These are phyloP conservation scores for Jasminum sambac DNA, from an alignment of 257 asterid species.

Conservation along the genomic window DNA sequence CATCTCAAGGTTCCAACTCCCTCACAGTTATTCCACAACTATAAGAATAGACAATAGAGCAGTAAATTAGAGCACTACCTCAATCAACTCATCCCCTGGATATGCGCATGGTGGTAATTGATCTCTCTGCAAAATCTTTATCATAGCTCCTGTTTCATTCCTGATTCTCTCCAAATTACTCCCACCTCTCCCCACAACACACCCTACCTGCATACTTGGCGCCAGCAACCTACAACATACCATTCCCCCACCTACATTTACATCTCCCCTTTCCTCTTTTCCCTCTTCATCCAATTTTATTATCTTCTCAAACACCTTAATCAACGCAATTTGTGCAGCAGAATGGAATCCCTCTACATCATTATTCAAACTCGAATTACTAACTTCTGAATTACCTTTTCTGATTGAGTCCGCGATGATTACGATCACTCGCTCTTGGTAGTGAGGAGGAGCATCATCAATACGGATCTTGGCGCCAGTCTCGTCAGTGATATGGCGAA, in stretches of 20 bases:
- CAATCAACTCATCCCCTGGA: conserved; percentile 28
- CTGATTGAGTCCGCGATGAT: conserved; percentile 21
- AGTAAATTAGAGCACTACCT: conserved; percentile 12
- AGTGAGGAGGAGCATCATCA: conserved; percentile 16
- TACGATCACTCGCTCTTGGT: conserved; percentile 24
- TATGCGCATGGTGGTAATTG: conserved; percentile 22
- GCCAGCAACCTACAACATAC: conserved; percentile 26
- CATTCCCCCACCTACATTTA: conserved; percentile 13
- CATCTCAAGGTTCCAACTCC: not conserved
- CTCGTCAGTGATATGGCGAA: conserved; percentile 23
- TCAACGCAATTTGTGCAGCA: conserved; percentile 25
- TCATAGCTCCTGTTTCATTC: conserved; percentile 23
- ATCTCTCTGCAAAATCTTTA: conserved; percentile 25
- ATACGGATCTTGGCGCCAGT: conserved; percentile 28
- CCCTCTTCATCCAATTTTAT: conserved; percentile 24
- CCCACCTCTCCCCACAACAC: conserved; percentile 26
- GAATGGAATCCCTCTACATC: conserved; percentile 16
- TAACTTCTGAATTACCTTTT: conserved; percentile 18
- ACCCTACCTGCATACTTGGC: conserved; percentile 22
- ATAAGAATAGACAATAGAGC: not conserved
- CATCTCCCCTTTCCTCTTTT: conserved; percentile 18
- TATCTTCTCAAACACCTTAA: conserved; percentile 26
- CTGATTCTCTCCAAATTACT: conserved; percentile 23
- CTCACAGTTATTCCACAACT: not conserved
- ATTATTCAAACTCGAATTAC: not conserved